Evolutionary conservation across 768 basidiomycete species (phyloP).

Genomic region (Pulveroboletus sp.): DNA sequence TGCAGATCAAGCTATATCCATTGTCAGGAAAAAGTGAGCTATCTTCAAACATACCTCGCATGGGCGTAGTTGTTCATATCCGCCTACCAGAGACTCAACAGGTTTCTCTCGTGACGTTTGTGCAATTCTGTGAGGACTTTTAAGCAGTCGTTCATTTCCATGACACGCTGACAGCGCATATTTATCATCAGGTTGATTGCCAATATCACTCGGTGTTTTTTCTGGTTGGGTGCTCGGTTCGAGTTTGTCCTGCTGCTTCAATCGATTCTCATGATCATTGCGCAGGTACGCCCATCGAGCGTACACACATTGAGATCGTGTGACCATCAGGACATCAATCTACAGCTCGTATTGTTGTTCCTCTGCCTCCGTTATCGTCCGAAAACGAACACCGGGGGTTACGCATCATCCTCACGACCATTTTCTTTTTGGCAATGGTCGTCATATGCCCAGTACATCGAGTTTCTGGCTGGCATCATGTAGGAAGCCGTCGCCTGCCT

Average conservation of each 20-base stretch:
- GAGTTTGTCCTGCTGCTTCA: constrained; percentile 76
- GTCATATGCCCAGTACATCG: constrained; percentile 72
- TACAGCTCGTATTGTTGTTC: constrained; percentile 70
- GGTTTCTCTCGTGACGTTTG: constrained; percentile 87
- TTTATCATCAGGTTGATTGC: constrained; percentile 63
- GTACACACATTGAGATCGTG: constrained; percentile 11
- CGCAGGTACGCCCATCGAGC: constrained; percentile 52
- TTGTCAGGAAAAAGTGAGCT: constrained; percentile 66
- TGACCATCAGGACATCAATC: constrained; percentile 18
- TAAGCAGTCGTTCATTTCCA: constrained; percentile 1
- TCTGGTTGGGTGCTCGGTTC: constrained; percentile 81
- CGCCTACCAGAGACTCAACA: constrained; percentile 60
- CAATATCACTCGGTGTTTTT: constrained; percentile 87
- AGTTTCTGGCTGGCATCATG: constrained; percentile 80
- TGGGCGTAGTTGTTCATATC: constrained; percentile 1
- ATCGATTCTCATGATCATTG: constrained; percentile 79
- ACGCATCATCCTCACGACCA: constrained; percentile 59
- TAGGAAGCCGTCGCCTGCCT: constrained; percentile 27
- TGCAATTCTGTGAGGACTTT: constrained; percentile 61
- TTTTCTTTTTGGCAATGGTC: constrained; percentile 86
- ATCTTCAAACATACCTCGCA: background rate
- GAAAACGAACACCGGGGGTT: constrained; percentile 51
- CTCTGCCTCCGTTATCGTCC: constrained; percentile 78
- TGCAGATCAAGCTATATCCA: constrained; percentile 78
- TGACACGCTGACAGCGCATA: constrained; percentile 8